phyloP scores from a whole-genome alignment of 2,329 filamentous ascomycete species.

The Passalora sequoiae region DNA sequence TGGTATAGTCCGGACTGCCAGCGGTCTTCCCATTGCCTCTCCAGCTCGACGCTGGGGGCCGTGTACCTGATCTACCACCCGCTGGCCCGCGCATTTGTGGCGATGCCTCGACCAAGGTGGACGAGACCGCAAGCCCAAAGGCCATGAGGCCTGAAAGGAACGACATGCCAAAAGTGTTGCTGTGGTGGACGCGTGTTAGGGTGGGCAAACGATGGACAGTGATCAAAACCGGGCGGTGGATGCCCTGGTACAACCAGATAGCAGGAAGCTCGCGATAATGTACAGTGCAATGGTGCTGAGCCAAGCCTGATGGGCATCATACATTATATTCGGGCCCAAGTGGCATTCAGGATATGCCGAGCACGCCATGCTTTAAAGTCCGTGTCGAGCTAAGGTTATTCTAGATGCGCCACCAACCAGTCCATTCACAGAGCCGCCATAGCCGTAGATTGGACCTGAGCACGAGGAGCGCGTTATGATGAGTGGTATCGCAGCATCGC shows the following conservation, averaged over 20 bases:
- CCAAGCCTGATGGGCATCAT: neutral
- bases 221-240: no score
- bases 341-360: neutral
- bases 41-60: slow-evolving; percentile 3
- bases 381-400: neutral
- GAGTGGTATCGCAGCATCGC: no score
- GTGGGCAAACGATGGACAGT: no score
- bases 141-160: slow-evolving; percentile 7
- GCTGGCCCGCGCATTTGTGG: slow-evolving; percentile 8
- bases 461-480: no score
- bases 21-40: slow-evolving; percentile 19
- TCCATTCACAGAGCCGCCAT: neutral
- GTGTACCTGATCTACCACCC: neutral
- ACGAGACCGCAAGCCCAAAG: slow-evolving; percentile 10
- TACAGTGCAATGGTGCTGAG: neutral
- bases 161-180: neutral
- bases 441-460: no score
- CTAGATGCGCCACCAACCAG: neutral
- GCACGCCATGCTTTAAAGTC: no score
- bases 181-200: neutral
- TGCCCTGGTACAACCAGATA: no score
- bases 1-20: slow-evolving; percentile 20
- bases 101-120: slow-evolving; percentile 9
- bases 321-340: neutral
- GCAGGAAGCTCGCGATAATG: no score